Evolutionary conservation across 73 alveolate genomes (phyloP), one percentile per base, ranked within the genome.

Genomic region (Paramecium primaurelia): DNA sequence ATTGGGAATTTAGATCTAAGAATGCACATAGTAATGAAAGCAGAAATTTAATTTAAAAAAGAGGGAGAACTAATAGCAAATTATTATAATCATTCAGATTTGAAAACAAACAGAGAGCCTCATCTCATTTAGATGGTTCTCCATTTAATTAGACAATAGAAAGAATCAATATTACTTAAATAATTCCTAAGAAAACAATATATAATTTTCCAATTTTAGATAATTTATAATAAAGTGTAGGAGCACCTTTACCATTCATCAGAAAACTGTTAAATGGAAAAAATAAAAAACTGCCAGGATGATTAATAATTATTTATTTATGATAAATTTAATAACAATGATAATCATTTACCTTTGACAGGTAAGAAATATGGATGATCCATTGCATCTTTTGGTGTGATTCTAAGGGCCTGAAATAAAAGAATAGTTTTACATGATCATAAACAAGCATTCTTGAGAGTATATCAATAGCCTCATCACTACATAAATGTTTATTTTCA

Each of bases 341-440:
- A 18, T 54, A 64, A 64, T 64, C 84, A 64, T 64, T 64, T 64
- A 8, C 84, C 84, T 64, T 64, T 64, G 49, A 98, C 97, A 86
- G 98, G 98, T 45, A 95, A 96, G 83, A 98, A 98, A 88, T 97
- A 97, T 30, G 98, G 97, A 86, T 98, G 99, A 36, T 95, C 95
- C 97, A 98, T 93, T 10, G 99, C 99, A 71, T 98, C 99, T 51
- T 86, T 88, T 14, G 99, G 99, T 59, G 97, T 92, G 26, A 98
- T 96, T 94, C 99, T 96, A 51, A 89, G 75, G 25, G 94, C 90
- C 94, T 89, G 12, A 26, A 86, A 28, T 40, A 42, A 37, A 54
- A 8, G 32, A 54, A 10, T 34, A 30, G 32, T 28, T 28, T 60
- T 88, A 94, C 99, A 88, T 98, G 97, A 92, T 98, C 99, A 68